Evolutionary conservation across 78 protist species (phyloP).

Genomic region (Dictyostelium purpureum): DNA sequence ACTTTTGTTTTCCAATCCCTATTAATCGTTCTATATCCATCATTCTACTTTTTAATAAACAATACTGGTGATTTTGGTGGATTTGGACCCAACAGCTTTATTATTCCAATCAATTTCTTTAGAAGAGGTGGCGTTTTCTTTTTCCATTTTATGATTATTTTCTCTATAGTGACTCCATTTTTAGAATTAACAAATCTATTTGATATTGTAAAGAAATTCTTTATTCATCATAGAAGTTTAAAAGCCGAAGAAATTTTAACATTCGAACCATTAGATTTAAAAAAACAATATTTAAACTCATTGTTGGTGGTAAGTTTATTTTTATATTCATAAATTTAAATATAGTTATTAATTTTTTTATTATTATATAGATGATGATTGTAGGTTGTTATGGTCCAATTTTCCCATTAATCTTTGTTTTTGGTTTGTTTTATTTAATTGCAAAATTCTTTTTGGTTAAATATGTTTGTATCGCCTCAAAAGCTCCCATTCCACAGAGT

Average conservation of each 20-base stretch:
- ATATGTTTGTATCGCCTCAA: conserved; percentile 29
- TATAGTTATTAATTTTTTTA: not conserved
- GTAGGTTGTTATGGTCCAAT: conserved; percentile 48
- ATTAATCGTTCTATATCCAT: conserved; percentile 8
- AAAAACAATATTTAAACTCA: conserved; percentile 30
- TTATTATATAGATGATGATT: conserved; percentile 13
- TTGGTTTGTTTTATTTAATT: not conserved
- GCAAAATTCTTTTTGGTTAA: conserved; percentile 38
- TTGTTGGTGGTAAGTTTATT: conserved; percentile 15
- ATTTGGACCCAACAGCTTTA: not conserved
- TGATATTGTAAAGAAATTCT: not conserved
- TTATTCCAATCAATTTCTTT: conserved; percentile 35
- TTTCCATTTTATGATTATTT: conserved; percentile 7
- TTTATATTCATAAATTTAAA: not conserved
- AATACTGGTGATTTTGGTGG: not conserved
- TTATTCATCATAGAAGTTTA: not conserved
- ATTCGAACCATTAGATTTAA: conserved; percentile 9
- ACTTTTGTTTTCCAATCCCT: conserved; percentile 30
- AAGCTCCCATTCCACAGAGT: conserved; percentile 7
- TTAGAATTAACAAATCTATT: conserved; percentile 3
- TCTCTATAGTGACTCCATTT: conserved; percentile 43
- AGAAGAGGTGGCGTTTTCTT: conserved; percentile 54
- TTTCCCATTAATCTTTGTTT: conserved; percentile 25
- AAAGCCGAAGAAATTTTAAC: conserved; percentile 3
- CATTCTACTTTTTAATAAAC: conserved; percentile 14